Evolutionary conservation across 768 basidiomycete genomes (phyloP), one percentile per base, ranked within the genome.

Genomic region (Saitozyma sp.): DNA sequence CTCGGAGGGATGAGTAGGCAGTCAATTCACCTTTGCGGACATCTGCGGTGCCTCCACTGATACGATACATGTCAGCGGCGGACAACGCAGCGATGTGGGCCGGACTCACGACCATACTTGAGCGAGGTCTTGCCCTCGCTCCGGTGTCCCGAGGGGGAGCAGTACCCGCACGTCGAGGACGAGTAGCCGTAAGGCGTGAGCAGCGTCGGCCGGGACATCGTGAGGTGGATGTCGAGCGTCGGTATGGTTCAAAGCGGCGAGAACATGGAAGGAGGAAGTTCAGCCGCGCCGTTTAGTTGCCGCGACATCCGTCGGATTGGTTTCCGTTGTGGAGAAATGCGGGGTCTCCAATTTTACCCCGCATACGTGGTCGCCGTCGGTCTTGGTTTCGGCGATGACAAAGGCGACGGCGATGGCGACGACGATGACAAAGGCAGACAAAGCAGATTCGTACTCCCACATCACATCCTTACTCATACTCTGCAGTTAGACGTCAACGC

Each of bases 51-150:
- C 61, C 19, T 63, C 58, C 69, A 78, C 77, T 78, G 45, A 9
- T 39, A 17, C 8, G 8, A 49, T 56, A 42, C 53, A 39, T 38
- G 51, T 46, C 50, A 45, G 9, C 56, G 20, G 39, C 40, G 19
- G 64, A 50, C 10, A 45, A 17, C 20, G 14, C 17, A 54, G 46
- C 40, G 9, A 13, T 9, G 16, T 29, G 8, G 38, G 17, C 8
- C 10, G 2, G 14, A 71, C 78, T 71, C 61, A 77, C 77, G 68
- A 40, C 73, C 77, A 59, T 76, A 79, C 29, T 73, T 77, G 52
- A 58, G 65, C 37, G 71, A 71, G 1, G 64, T 69, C 11, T 48
- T 19, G 16, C 43, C 50, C 14, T 39, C 46, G 37, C 62, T 63
- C 41, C 76, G 59, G 29, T 59, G 49, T 13, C 73, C 74, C 6